Base-by-base conservation (phyloP, 352 stramenopile species). In the Pythium aquatile region DNA sequence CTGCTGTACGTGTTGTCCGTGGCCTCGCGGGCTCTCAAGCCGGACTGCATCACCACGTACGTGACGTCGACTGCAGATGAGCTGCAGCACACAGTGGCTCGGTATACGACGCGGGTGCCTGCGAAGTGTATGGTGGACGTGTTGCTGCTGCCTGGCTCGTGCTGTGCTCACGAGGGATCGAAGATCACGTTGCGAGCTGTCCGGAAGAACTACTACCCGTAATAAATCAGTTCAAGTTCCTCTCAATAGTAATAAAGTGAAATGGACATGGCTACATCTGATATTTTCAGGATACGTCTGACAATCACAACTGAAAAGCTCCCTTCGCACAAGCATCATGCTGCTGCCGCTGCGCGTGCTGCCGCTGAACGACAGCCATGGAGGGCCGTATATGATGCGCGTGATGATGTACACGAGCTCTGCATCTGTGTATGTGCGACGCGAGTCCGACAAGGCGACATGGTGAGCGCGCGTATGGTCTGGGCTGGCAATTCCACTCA, bases 301-400 rank as follows among this genome's bases (percentile, higher is more conserved):
- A 46, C 32, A 9, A 9, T 35, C 32, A 35, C 32, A 35, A 35
- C 8, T 9, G 32, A 35, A 35, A 1, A 35, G 32, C 0, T 35
- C 32, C 0, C 32, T 9, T 35, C 32, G 39, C 39, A 46, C 39
- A 9, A 35, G 39, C 39, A 11, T 26, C 13, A 16, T n/a, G 40
- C 61, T 67, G 42, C 53, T 67, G 5, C 61, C 61, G 30, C 39
- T 52, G 52, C 61, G 61, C 13, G 39, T 35, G 20, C 53, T 67
- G 52, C 53, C 61, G 16, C 39, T 67, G n/a, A 67, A 67, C 32
- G 61, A 67, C 44, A 35, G 40, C 2, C 61, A 42, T 14, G 53
- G 42, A 20, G 52, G 52, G 9, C 40, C 40, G 30, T 61, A 57
- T 42, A 10, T 44, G n/a, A 57, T 67, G 39, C 61, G 61, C 30